phyloP scores from a whole-genome alignment of 768 basidiomycete genomes.

The Rhodosporidiobolus odoratus region DNA sequence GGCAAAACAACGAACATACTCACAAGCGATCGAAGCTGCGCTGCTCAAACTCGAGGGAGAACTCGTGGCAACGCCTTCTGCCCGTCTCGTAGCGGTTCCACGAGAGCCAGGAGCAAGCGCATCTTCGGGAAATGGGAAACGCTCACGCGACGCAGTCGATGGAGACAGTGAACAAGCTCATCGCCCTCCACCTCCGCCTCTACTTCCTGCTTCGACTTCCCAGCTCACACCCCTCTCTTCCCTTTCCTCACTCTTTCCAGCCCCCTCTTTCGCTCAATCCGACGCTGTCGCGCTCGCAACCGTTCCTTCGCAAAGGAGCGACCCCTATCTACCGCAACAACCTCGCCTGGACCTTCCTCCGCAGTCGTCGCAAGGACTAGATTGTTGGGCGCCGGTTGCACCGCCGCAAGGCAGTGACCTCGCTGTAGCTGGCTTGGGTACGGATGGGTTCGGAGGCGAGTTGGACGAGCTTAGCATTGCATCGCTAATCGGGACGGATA shows the following conservation, averaged over 20 bases:
- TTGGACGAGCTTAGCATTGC: slow-evolving; percentile 10
- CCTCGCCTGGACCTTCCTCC: no score
- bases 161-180: not conserved
- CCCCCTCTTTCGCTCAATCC: no score
- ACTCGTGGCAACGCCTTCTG: not conserved
- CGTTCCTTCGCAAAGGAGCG: no score
- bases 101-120: not conserved
- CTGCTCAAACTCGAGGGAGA: slow-evolving; percentile 18
- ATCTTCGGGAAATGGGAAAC: not conserved
- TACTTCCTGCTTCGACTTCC: no score
- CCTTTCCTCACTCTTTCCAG: no score
- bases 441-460: not conserved
- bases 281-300: no score
- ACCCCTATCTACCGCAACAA: no score
- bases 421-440: not conserved
- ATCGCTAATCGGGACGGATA: slow-evolving; percentile 16
- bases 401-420: not conserved
- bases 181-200: no score
- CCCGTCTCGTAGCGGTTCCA: not conserved
- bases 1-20: slow-evolving; percentile 3
- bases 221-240: no score
- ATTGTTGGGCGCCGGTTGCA: not conserved
- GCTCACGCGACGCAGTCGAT: not conserved
- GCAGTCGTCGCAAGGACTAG: not conserved
- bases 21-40: slow-evolving; percentile 13